Percentiles rank a stretch among this genome's conserved stretches.
phyloP scores from a whole-genome alignment of 2,329 filamentous ascomycete genomes.

The Chrysosporium keratinophilum region DNA sequence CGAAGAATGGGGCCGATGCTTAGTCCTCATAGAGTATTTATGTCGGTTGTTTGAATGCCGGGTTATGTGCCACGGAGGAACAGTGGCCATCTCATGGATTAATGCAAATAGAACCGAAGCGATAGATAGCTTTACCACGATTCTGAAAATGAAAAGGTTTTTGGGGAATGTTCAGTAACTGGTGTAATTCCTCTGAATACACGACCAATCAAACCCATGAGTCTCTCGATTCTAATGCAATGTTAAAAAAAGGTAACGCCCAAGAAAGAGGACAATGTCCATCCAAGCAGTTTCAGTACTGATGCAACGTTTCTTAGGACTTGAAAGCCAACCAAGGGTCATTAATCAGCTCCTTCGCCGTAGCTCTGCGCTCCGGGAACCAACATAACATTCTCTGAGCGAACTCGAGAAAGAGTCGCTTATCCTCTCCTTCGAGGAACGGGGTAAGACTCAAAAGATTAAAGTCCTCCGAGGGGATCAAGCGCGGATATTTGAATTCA shows the following conservation, averaged over 20 bases:
- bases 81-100: too few species aligned
- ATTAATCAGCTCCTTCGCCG: conserved; percentile 24
- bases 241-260: too few species aligned
- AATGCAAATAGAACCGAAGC: too few species aligned
- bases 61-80: not conserved
- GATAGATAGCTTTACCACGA: too few species aligned
- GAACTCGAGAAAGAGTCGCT: conserved; percentile 23
- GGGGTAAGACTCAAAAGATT: conserved; percentile 2
- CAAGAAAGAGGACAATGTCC: too few species aligned
- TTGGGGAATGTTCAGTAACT: too few species aligned
- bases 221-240: too few species aligned
- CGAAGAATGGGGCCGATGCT: conserved; percentile 4
- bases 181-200: too few species aligned
- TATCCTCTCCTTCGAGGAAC: conserved; percentile 18
- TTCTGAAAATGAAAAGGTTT: too few species aligned
- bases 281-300: too few species aligned
- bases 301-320: too few species aligned
- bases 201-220: too few species aligned
- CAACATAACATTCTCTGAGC: conserved; percentile 25
- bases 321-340: conserved; percentile 21
- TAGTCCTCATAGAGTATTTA: conserved; percentile 1
- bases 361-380: conserved; percentile 24
- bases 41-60: not conserved
- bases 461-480: conserved; percentile 2
- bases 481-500: conserved; percentile 2